Evolutionary conservation across 2,329 filamentous ascomycete species (phyloP).

Genomic region (Neonectria magnoliae): DNA sequence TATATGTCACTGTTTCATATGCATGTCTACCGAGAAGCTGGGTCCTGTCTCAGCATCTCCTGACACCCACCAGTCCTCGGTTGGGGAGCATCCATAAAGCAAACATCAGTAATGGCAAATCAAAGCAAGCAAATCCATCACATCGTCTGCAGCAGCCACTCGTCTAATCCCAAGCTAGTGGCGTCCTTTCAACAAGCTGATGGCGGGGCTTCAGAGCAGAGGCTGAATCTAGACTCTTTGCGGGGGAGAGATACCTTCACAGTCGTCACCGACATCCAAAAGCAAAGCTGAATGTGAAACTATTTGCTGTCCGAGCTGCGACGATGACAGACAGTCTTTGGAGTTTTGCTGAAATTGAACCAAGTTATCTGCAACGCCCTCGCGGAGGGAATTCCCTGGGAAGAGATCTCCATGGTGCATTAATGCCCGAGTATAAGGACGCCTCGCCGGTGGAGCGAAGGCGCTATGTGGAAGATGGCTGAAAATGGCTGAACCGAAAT

Average conservation of each 20-base stretch:
- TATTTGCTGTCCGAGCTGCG: neutral
- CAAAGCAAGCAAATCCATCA: neutral
- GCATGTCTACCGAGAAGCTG: neutral
- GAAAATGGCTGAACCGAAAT: neutral
- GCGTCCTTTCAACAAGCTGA: neutral
- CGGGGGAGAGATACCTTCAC: neutral
- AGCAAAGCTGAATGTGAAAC: neutral
- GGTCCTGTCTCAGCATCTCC: neutral
- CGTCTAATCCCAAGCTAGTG: neutral
- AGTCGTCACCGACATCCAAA: neutral
- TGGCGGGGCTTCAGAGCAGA: neutral
- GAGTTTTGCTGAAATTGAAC: neutral
- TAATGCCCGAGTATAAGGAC: neutral
- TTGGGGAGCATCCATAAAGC: neutral
- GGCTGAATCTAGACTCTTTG: neutral
- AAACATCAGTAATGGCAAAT: neutral
- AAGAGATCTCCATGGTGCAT: neutral
- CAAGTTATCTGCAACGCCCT: neutral
- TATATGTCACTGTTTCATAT: neutral
- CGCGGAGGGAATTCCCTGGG: too few relatives aligned
- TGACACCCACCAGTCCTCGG: neutral
- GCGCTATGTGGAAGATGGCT: neutral
- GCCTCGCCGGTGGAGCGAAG: too few relatives aligned
- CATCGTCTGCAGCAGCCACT: neutral
- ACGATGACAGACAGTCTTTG: neutral